Evolutionary conservation across 2,329 filamentous ascomycete genomes (phyloP).

Genomic region (Colletotrichum melonis): DNA sequence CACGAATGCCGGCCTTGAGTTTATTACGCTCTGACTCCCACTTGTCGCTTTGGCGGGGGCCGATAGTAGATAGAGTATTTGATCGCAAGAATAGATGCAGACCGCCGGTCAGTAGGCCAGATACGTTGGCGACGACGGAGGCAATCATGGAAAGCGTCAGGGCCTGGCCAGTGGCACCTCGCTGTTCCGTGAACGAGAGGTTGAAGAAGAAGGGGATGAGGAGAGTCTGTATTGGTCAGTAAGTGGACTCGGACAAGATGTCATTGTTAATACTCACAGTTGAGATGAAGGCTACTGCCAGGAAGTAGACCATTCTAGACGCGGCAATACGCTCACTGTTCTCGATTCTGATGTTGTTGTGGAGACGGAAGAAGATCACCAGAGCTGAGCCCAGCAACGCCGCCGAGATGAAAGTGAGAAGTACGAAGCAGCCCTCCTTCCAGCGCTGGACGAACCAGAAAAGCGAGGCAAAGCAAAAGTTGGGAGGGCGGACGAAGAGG

Average conservation of each 20-base stretch:
- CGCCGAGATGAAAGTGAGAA: conserved; percentile 63
- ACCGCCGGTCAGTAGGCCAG: conserved; percentile 72
- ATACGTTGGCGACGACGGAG: conserved; percentile 73
- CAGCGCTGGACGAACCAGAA: conserved; percentile 75
- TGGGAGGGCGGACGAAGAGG: conserved; percentile 63
- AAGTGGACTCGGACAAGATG: background rate
- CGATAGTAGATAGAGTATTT: conserved; percentile 68
- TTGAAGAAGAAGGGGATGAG: conserved; percentile 74
- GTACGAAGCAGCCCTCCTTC: conserved; percentile 65
- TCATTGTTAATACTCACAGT: conserved; percentile 58
- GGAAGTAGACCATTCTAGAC: conserved; percentile 77
- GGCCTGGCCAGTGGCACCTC: conserved; percentile 50
- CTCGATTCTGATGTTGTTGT: conserved; percentile 64
- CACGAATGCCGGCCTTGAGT: conserved; percentile 56
- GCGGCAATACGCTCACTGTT: conserved; percentile 70
- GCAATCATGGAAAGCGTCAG: conserved; percentile 70
- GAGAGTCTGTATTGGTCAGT: conserved; percentile 56
- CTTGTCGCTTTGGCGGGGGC: conserved; percentile 53
- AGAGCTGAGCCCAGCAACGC: conserved; percentile 62
- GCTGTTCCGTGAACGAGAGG: conserved; percentile 57
- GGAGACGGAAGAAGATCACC: conserved; percentile 68
- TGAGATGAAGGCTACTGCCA: conserved; percentile 66
- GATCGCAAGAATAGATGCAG: conserved; percentile 76
- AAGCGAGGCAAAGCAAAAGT: conserved; percentile 74
- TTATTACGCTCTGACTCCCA: conserved; percentile 58